A percentile compares a stretch with the other conserved stretches of the same genome.
Conservation (phyloP, 2,329 filamentous ascomycete genomes). For the Trichoderma aggressivum region DNA sequence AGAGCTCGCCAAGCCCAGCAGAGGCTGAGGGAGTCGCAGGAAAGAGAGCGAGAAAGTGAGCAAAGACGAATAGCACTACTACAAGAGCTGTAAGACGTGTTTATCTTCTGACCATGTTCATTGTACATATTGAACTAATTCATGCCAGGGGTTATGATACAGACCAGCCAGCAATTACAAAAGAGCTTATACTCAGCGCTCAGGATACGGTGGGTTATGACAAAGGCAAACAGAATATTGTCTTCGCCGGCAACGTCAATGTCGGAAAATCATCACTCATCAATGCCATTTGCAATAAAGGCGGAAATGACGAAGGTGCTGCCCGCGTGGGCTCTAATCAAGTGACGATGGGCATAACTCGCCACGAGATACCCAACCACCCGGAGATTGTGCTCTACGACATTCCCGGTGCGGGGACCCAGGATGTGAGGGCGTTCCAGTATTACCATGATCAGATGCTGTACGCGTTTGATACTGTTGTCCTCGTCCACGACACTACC, state of each 20-base stretch:
- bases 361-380: background rate
- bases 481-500: background rate
- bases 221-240: background rate
- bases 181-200: background rate
- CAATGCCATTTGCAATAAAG: background rate
- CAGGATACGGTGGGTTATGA: background rate
- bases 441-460: background rate
- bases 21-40: background rate
- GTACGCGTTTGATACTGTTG: background rate
- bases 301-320: background rate
- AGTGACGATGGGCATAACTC: background rate
- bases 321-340: background rate
- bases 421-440: background rate
- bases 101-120: rapidly evolving
- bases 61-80: background rate
- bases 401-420: background rate
- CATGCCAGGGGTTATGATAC: background rate
- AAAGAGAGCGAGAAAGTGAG: background rate
- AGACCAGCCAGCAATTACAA: background rate
- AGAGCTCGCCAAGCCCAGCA: background rate
- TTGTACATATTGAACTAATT: background rate
- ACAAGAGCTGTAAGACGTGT: background rate
- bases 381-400: background rate
- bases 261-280: background rate
- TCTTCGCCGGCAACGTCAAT: background rate